phyloP scores from a whole-genome alignment of 1,139 yeast species.

The Geotrichum aggregatum region DNA sequence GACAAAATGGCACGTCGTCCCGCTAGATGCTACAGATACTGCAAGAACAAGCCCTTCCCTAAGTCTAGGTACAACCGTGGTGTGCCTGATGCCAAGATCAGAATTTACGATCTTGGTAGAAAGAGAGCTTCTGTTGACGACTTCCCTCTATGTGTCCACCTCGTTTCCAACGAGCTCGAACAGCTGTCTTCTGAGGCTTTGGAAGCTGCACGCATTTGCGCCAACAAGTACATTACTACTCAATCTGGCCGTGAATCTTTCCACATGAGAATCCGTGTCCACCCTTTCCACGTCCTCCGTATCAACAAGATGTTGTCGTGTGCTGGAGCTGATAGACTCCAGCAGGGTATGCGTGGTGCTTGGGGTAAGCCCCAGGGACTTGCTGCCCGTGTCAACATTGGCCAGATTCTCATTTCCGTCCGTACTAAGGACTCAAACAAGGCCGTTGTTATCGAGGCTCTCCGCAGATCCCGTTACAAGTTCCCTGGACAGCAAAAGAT shows the following conservation, averaged over 20 bases:
- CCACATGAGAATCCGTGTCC: conserved; percentile 99
- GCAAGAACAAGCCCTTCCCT: conserved; percentile 99
- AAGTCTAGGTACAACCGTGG: conserved; percentile 99
- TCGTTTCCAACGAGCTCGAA: conserved; percentile 98
- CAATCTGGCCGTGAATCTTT: conserved; percentile 97
- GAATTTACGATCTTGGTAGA: conserved; percentile 98
- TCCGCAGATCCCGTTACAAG: conserved; percentile 99
- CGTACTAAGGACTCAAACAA: conserved; percentile 98
- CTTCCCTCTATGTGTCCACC: conserved; percentile 98
- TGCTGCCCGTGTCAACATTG: conserved; percentile 98
- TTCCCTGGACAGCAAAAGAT: conserved; percentile 99
- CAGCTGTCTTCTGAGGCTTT: conserved; percentile 99
- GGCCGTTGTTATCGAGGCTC: conserved; percentile 96
- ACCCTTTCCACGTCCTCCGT: conserved; percentile 99
- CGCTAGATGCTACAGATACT: conserved; percentile 99
- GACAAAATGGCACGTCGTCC: conserved; percentile 99
- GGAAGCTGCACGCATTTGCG: conserved; percentile 99
- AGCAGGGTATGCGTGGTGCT: conserved; percentile 99
- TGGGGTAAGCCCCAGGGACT: conserved; percentile 99
- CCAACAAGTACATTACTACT: conserved; percentile 98
- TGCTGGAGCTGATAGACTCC: conserved; percentile 99
- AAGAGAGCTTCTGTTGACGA: conserved; percentile 99
- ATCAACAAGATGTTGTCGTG: conserved; percentile 99
- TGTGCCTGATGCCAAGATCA: conserved; percentile 99
- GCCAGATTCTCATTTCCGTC: conserved; percentile 96